A percentile compares a stretch with the other conserved stretches of the same genome.
phyloP scores from a whole-genome alignment of 768 basidiomycete genomes.

The Coprinellus micaceus region DNA sequence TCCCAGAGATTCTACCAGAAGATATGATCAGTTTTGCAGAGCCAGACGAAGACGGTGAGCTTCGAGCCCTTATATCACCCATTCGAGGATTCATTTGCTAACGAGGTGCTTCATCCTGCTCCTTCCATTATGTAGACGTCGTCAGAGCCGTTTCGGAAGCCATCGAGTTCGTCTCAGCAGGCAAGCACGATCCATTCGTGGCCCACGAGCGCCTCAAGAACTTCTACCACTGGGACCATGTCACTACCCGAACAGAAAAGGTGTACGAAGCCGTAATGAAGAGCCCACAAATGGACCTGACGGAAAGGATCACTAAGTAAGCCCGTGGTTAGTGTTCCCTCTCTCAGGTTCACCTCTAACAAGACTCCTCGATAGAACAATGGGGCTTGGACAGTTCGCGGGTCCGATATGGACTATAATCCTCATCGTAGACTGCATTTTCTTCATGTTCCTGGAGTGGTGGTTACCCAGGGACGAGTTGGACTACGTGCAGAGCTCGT shows the following conservation, averaged over 20 bases:
- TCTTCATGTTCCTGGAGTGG: constrained; percentile 83
- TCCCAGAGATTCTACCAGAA: constrained; percentile 89
- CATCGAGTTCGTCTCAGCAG: constrained; percentile 60
- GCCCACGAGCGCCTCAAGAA: constrained; percentile 76
- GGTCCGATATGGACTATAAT: constrained; percentile 90
- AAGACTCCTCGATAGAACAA: constrained; percentile 46
- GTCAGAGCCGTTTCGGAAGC: constrained; percentile 81
- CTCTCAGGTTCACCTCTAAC: not conserved
- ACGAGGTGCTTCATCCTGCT: too few species aligned
- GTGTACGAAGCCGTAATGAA: constrained; percentile 74
- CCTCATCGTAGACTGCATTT: constrained; percentile 83
- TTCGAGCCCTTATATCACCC: constrained; percentile 5
- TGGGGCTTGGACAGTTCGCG: constrained; percentile 72
- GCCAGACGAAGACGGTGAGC: constrained; percentile 88
- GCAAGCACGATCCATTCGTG: constrained; percentile 66
- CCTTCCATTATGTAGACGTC: constrained; percentile 53
- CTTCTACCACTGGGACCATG: constrained; percentile 86
- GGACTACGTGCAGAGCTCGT: constrained; percentile 67
- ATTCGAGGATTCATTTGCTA: not conserved
- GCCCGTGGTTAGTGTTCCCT: not conserved
- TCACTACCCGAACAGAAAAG: constrained; percentile 74
- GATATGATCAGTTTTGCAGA: constrained; percentile 96
- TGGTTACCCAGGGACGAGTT: constrained; percentile 74
- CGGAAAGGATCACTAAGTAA: constrained; percentile 74
- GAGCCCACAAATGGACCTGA: constrained; percentile 63